Conservation (phyloP, 192 early-diverging fungal species). For the Mycoemilia scoparia region DNA sequence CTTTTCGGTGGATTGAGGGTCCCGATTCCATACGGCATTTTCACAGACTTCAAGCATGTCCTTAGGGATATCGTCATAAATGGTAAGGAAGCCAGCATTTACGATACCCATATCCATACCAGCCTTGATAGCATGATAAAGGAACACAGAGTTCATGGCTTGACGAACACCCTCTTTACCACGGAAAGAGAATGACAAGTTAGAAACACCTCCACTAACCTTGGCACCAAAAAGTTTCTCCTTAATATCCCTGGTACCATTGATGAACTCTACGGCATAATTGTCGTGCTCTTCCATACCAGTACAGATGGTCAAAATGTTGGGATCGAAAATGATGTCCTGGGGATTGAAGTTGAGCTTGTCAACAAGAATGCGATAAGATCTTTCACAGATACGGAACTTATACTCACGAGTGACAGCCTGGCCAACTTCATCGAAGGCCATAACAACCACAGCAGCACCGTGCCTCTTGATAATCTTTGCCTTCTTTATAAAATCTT, state of each 20-base stretch:
- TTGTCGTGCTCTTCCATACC: constrained; percentile 97
- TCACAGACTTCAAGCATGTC: constrained; percentile 85
- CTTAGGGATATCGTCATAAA: constrained; percentile 91
- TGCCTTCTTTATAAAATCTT: constrained; percentile 81
- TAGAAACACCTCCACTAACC: constrained; percentile 91
- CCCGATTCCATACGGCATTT: constrained; percentile 80
- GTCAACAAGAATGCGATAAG: constrained; percentile 75
- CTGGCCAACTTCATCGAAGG: constrained; percentile 91
- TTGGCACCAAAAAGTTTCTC: constrained; percentile 69
- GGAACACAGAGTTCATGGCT: constrained; percentile 92
- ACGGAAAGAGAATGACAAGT: constrained; percentile 93
- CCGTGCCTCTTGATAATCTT: constrained; percentile 75
- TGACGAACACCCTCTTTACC: constrained; percentile 82
- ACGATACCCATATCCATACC: constrained; percentile 99
- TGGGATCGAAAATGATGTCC: constrained; percentile 81
- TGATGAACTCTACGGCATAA: constrained; percentile 88
- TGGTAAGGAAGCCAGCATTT: constrained; percentile 87
- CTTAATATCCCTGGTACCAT: constrained; percentile 59
- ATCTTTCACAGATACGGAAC: constrained; percentile 74
- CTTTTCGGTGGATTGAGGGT: constrained; percentile 83
- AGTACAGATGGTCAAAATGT: constrained; percentile 90
- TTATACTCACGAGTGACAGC: constrained; percentile 72
- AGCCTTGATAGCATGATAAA: constrained; percentile 63
- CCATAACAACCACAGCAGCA: constrained; percentile 93
- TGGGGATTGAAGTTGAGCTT: constrained; percentile 67